Evolutionary conservation across 73 alveolate genomes (phyloP).

Genomic region (Symbiodinium pilosum): DNA sequence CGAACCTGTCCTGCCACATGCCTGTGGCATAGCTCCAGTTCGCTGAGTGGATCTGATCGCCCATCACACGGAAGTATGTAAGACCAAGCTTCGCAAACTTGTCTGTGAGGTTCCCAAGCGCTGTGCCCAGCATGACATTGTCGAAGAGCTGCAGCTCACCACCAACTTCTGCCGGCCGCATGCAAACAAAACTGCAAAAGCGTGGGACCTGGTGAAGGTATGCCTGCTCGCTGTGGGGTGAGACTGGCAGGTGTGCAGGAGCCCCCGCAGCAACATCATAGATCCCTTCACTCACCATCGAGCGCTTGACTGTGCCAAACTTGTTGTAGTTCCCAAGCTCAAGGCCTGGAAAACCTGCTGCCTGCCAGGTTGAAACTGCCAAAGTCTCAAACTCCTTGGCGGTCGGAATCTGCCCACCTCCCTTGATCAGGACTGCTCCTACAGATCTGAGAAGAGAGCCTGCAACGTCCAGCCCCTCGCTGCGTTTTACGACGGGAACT

Average conservation of each 20-base stretch:
- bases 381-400: neutral
- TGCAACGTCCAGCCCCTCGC: neutral
- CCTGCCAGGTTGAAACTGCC: conserved; percentile 31
- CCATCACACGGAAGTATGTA: conserved; percentile 51
- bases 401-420: neutral
- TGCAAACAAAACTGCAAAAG: conserved; percentile 50
- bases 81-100: conserved; percentile 29
- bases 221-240: conserved; percentile 90
- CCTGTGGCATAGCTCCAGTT: conserved; percentile 56
- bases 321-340: conserved; percentile 38
- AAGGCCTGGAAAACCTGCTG: conserved; percentile 61
- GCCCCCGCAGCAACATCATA: conserved; percentile 81
- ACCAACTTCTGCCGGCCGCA: conserved; percentile 18
- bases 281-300: conserved; percentile 18
- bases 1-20: conserved; percentile 48
- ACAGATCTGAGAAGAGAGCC: neutral
- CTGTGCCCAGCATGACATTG: neutral
- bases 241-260: conserved; percentile 46
- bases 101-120: conserved; percentile 20
- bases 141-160: conserved; percentile 44
- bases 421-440: conserved; percentile 7
- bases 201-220: conserved; percentile 62
- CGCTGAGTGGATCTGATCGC: conserved; percentile 9
- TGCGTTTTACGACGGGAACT: neutral
- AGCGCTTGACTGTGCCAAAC: conserved; percentile 35